phyloP scores from a whole-genome alignment of 371 early-diverging fungal genomes.

The Capillidium heterosporum region DNA sequence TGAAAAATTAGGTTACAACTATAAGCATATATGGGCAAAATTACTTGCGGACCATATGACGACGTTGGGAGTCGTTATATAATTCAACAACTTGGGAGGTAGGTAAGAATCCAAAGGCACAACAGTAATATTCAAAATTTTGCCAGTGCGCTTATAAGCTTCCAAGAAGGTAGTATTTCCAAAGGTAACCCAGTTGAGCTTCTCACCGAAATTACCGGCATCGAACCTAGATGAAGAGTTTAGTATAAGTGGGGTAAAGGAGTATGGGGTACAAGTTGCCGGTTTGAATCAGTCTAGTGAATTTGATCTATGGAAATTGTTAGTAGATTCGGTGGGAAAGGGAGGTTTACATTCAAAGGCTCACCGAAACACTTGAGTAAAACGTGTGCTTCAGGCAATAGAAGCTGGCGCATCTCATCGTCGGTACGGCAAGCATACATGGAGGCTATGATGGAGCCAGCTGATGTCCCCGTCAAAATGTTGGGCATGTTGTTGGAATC shows the following conservation, averaged over 20 bases:
- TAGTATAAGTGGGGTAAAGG: too few species aligned
- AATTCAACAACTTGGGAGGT: conserved; percentile 64
- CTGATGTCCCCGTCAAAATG: conserved; percentile 73
- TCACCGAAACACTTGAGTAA: conserved; percentile 41
- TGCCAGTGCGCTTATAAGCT: conserved; percentile 72
- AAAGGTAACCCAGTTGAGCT: conserved; percentile 48
- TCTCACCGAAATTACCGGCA: conserved; percentile 42
- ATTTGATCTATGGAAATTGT: too few species aligned
- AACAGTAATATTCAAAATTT: conserved; percentile 75
- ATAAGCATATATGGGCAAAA: background rate
- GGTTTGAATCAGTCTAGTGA: conserved; percentile 14
- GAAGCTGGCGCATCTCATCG: conserved; percentile 43
- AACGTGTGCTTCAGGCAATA: conserved; percentile 34
- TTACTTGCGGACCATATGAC: conserved; percentile 59
- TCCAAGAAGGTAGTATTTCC: conserved; percentile 79
- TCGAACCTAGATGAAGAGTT: conserved; percentile 28
- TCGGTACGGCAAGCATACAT: conserved; percentile 61
- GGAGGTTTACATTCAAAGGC: conserved; percentile 12
- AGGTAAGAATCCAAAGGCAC: conserved; percentile 55
- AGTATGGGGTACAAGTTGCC: too few species aligned
- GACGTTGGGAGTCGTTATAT: conserved; percentile 78
- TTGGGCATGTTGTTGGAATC: conserved; percentile 60
- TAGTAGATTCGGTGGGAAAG: too few species aligned
- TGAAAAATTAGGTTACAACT: background rate
- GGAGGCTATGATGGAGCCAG: conserved; percentile 61